A percentile compares a stretch with the other conserved stretches of the same genome.
Evolutionary conservation across 2,329 filamentous ascomycete species (phyloP).

Genomic region (Neonectria ditissima): DNA sequence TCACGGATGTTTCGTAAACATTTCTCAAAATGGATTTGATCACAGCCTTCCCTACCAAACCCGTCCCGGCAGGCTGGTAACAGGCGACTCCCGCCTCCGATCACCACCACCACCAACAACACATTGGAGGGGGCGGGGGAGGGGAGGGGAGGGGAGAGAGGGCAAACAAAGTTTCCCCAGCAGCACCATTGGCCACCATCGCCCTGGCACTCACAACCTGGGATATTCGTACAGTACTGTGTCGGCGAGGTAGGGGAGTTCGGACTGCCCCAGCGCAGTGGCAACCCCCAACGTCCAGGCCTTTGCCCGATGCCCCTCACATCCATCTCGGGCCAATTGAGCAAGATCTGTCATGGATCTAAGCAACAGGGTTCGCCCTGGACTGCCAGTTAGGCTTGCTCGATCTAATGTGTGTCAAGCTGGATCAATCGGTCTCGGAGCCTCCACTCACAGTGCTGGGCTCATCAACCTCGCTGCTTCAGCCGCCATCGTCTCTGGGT

Average conservation of each 20-base stretch:
- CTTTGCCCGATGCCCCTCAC: conserved; percentile 24
- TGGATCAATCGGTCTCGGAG: conserved; percentile 31
- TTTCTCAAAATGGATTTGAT: conserved; percentile 3
- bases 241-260: conserved; percentile 22
- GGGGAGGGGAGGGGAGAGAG: not conserved
- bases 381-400: conserved; percentile 36
- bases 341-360: conserved; percentile 39
- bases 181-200: conserved; percentile 3
- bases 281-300: conserved; percentile 29
- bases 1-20: conserved; percentile 25
- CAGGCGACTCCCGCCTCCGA: not conserved
- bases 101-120: not conserved
- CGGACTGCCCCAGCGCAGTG: conserved; percentile 35
- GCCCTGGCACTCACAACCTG: not conserved
- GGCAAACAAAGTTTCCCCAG: conserved; percentile 16
- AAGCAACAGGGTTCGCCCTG: conserved; percentile 37
- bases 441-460: too few relatives aligned
- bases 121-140: not conserved
- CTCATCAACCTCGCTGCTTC: conserved; percentile 8
- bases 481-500: conserved; percentile 13
- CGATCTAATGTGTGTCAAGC: conserved; percentile 42
- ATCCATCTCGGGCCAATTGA: conserved; percentile 34
- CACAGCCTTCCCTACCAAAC: not conserved
- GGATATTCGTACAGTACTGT: conserved; percentile 2
- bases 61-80: conserved; percentile 8